A percentile compares a stretch with the other conserved stretches of the same genome.
Conservation (phyloP, 192 early-diverging fungal species). For the Coemansia biformis region DNA sequence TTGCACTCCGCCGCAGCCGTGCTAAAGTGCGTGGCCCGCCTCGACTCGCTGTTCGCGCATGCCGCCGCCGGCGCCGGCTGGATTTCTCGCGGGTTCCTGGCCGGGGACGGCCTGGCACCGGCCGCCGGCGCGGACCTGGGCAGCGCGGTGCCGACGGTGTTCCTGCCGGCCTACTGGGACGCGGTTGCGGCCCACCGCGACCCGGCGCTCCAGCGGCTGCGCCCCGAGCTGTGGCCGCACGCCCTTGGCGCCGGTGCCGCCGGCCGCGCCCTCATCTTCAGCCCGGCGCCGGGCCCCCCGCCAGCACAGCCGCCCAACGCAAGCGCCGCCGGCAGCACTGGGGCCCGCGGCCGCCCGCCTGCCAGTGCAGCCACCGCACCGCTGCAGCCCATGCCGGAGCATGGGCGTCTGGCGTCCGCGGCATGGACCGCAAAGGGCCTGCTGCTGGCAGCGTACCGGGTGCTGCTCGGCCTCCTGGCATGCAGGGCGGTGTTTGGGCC, state of each 20-base stretch:
- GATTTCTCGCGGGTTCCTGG: background rate
- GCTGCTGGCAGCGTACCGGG: slow-evolving; percentile 37
- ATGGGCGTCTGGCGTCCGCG: slow-evolving; percentile 7
- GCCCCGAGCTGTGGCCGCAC: slow-evolving; percentile 47
- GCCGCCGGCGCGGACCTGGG: slow-evolving; percentile 7
- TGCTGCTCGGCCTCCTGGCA: slow-evolving; percentile 33
- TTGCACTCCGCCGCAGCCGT: slow-evolving; percentile 1
- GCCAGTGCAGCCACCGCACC: slow-evolving; percentile 6
- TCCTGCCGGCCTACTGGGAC: slow-evolving; percentile 34
- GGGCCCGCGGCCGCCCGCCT: background rate
- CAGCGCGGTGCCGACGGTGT: slow-evolving; percentile 22
- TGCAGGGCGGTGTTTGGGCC: slow-evolving; percentile 35
- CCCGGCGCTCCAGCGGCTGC: slow-evolving; percentile 41
- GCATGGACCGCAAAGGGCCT: slow-evolving; percentile 41
- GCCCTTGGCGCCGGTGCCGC: slow-evolving; percentile 7
- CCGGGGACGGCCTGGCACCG: background rate
- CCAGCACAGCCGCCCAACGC: too few relatives aligned
- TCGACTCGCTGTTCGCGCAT: slow-evolving; percentile 1
- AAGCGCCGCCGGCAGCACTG: background rate
- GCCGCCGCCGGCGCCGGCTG: background rate
- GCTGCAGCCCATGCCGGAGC: too few relatives aligned
- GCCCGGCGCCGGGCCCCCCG: background rate
- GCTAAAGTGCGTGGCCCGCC: background rate
- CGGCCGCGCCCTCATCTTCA: background rate
- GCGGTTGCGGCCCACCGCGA: slow-evolving; percentile 4